phyloP scores from a whole-genome alignment of 345 rosid genomes.

The Eucalyptus guilfoylei region DNA sequence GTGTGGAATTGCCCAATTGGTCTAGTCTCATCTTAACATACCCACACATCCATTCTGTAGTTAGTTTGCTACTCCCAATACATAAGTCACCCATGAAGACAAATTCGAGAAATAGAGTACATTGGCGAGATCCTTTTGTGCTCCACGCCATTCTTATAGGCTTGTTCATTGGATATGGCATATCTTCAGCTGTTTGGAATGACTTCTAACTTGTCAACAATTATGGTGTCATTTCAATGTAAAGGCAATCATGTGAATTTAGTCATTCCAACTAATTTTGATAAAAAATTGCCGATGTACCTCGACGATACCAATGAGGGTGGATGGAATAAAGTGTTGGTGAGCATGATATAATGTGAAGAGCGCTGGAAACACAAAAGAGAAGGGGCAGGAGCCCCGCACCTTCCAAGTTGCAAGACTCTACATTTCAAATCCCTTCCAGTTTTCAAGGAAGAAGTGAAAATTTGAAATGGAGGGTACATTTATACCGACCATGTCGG shows the following conservation, averaged over 20 bases:
- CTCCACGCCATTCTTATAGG: background rate
- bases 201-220: background rate
- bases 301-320: rapidly evolving
- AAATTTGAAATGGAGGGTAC: background rate
- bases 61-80: background rate
- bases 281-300: rapidly evolving
- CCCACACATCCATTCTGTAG: background rate
- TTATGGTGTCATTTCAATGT: background rate
- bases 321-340: background rate
- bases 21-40: background rate
- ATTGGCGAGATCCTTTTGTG: background rate
- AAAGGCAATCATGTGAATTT: rapidly evolving
- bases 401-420: background rate
- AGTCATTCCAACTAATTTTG: background rate
- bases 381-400: background rate
- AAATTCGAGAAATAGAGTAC: background rate
- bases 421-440: background rate
- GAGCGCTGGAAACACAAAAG: background rate
- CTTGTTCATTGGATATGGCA: background rate
- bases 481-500: background rate
- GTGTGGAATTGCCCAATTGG: background rate
- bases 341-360: background rate
- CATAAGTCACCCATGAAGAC: background rate
- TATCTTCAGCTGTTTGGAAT: background rate
- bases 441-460: background rate